Evolutionary conservation across 495 filamentous ascomycete species (phyloP).

Genomic region (Penicillium malachiteum): DNA sequence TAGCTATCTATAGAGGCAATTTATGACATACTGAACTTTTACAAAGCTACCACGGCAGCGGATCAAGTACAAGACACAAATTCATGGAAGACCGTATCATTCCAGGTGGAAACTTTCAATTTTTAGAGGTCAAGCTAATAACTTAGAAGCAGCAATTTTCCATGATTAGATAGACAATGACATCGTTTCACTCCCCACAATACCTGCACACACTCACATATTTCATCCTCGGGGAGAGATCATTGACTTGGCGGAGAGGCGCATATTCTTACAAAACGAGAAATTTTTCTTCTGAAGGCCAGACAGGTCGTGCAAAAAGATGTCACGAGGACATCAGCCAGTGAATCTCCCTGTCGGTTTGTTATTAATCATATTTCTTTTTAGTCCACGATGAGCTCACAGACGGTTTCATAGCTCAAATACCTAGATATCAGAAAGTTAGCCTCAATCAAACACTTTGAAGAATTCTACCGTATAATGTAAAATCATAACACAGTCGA

Average conservation of each 20-base stretch:
- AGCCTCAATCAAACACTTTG: not conserved
- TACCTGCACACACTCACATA: not conserved
- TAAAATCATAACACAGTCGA: constrained; percentile 9
- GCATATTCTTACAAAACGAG: not conserved
- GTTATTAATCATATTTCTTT: not conserved
- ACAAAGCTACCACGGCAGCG: too few relatives aligned
- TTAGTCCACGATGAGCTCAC: too few relatives aligned
- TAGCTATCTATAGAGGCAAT: too few relatives aligned
- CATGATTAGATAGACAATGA: not conserved
- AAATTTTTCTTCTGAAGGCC: not conserved
- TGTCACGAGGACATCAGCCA: not conserved
- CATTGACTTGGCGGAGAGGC: not conserved
- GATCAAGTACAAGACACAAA: too few relatives aligned
- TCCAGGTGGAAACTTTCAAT: too few relatives aligned
- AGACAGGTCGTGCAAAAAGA: not conserved
- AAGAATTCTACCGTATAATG: not conserved
- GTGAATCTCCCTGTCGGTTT: not conserved
- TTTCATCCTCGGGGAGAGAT: not conserved
- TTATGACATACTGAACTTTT: too few relatives aligned
- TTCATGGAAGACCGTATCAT: too few relatives aligned
- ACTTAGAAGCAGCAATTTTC: not conserved
- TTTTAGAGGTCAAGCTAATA: not conserved
- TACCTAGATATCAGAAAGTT: constrained; percentile 1
- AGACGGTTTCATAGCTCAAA: not conserved
- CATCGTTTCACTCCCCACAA: not conserved